A percentile compares a stretch with the other conserved stretches of the same genome.
These are phyloP conservation scores for Syncephalastrum racemosum DNA, from an alignment of 371 early-diverging fungal genomes.

Conservation along the genomic window DNA sequence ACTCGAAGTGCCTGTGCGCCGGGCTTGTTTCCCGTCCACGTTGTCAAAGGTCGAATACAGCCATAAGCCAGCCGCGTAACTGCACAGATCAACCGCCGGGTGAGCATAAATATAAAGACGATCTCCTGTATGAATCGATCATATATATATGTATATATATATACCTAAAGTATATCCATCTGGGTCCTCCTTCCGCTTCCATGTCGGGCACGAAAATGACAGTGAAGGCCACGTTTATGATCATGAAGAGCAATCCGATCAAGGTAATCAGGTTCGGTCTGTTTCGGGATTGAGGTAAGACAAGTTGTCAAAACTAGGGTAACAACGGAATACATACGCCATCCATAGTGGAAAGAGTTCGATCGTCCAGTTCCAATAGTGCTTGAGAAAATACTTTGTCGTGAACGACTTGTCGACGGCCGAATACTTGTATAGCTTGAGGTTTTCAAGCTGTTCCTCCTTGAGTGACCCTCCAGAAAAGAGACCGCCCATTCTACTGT, in stretches of 20 bases:
- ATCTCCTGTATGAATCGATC: too few relatives aligned
- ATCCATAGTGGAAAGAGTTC: slow-evolving; percentile 89
- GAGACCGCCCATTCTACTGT: background rate
- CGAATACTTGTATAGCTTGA: slow-evolving; percentile 82
- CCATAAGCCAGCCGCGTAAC: slow-evolving; percentile 87
- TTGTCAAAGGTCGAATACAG: slow-evolving; percentile 96
- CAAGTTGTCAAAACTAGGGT: slow-evolving; percentile 1
- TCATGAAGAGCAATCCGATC: slow-evolving; percentile 86
- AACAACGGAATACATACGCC: slow-evolving; percentile 66
- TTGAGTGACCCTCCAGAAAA: slow-evolving; percentile 43
- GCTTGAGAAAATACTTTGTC: slow-evolving; percentile 77
- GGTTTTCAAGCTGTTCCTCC: slow-evolving; percentile 69
- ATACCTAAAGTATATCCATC: slow-evolving; percentile 49
- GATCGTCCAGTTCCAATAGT: slow-evolving; percentile 90
- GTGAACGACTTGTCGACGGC: slow-evolving; percentile 85
- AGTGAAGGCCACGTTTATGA: slow-evolving; percentile 71
- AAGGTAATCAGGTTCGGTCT: slow-evolving; percentile 98
- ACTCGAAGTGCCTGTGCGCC: slow-evolving; percentile 87
- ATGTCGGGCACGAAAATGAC: slow-evolving; percentile 46
- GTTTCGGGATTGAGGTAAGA: background rate
- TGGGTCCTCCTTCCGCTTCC: slow-evolving; percentile 38
- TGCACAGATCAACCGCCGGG: background rate
- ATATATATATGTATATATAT: background rate
- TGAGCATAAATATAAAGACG: too few relatives aligned
- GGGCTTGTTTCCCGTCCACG: slow-evolving; percentile 98